Evolutionary conservation across 148 eudicot genomes (phyloP).

Genomic region (Persicaria maculosa): DNA sequence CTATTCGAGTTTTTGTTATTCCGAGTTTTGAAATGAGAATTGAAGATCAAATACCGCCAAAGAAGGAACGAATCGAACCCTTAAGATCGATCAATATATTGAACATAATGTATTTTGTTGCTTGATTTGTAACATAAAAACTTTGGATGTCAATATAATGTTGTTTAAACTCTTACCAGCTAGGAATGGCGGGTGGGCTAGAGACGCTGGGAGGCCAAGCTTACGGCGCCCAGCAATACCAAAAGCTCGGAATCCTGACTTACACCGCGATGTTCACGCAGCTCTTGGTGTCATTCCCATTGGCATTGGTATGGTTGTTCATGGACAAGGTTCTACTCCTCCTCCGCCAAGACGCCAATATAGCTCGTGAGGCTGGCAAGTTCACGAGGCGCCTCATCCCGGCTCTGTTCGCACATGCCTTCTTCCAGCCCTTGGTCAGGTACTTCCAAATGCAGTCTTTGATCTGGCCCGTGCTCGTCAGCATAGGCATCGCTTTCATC

Average conservation of each 20-base stretch:
- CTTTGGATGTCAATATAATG: not conserved
- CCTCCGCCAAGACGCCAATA: conserved; percentile 33
- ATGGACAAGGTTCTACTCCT: conserved; percentile 35
- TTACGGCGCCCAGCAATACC: conserved; percentile 43
- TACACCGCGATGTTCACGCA: conserved; percentile 35
- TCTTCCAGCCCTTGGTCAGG: conserved; percentile 27
- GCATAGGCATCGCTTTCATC: conserved; percentile 19
- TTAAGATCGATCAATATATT: too few relatives aligned
- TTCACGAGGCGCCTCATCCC: conserved; percentile 31
- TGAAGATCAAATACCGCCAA: too few relatives aligned
- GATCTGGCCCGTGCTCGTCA: conserved; percentile 30
- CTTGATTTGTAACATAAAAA: not conserved
- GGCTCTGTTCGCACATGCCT: conserved; percentile 29
- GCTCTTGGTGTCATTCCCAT: conserved; percentile 28
- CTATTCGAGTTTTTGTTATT: too few relatives aligned
- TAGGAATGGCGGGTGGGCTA: conserved; percentile 44
- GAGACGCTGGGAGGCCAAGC: conserved; percentile 60
- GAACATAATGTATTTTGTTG: not conserved
- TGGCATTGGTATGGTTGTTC: conserved; percentile 32
- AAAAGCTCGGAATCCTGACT: conserved; percentile 30
- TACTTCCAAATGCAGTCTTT: conserved; percentile 40
- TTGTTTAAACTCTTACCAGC: conserved; percentile 20
- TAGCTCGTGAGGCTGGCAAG: conserved; percentile 33
- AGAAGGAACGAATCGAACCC: too few relatives aligned
- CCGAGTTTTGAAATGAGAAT: too few relatives aligned